These are phyloP conservation scores for Sclerotinia subarctica DNA, from an alignment of 2,329 filamentous ascomycete genomes.

Conservation along the genomic window DNA sequence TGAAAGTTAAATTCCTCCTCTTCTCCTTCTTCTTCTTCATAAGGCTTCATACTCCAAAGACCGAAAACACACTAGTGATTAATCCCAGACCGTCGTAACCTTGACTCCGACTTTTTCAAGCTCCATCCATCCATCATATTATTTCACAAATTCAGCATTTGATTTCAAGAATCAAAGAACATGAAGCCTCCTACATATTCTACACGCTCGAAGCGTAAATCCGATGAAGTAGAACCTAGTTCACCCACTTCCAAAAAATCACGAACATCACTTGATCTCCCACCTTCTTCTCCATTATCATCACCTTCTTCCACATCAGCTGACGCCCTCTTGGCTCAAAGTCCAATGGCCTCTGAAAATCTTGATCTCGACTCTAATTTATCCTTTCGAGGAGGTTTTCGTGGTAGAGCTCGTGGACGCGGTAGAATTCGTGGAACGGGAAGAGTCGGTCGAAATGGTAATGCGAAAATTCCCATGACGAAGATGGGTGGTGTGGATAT, in stretches of 20 bases:
- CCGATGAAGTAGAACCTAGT: constrained; percentile 2
- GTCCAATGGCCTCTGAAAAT: constrained; percentile 14
- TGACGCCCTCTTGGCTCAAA: constrained; percentile 15
- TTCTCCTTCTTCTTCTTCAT: no score
- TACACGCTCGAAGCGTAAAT: constrained; percentile 21
- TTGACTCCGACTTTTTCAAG: constrained; percentile 11
- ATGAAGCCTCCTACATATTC: constrained; percentile 20
- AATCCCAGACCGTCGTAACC: neutral
- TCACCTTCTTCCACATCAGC: constrained; percentile 18
- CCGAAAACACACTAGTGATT: neutral
- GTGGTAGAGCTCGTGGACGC: constrained; percentile 32
- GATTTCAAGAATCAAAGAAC: neutral
- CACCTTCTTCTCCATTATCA: constrained; percentile 16
- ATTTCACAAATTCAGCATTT: neutral
- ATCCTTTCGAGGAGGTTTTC: constrained; percentile 24
- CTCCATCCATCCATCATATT: neutral
- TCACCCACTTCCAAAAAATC: constrained; percentile 17
- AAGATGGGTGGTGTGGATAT: neutral
- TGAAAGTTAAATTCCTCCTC: no score
- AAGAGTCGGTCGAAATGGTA: constrained; percentile 23
- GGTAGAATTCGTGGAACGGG: constrained; percentile 29
- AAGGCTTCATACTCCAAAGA: neutral
- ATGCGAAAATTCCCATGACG: neutral
- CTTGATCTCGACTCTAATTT: constrained; percentile 11
- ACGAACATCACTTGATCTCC: constrained; percentile 12